Evolutionary conservation across 305 asterid genomes (phyloP).

Genomic region (Fraxinus albicans): DNA sequence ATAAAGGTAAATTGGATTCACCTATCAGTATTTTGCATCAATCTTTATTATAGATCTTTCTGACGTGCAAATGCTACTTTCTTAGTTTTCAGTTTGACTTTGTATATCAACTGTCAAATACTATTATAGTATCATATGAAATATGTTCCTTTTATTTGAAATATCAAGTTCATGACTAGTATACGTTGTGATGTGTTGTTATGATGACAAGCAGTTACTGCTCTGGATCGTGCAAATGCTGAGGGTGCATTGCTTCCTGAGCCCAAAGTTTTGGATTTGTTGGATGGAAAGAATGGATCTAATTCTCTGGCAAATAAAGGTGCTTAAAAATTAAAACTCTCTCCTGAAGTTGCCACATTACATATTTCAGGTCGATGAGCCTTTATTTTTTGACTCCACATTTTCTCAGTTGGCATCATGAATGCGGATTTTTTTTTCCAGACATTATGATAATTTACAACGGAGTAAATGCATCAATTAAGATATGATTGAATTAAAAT

Average conservation of each 20-base stretch:
- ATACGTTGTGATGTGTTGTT: constrained; percentile 17
- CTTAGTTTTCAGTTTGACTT: background rate
- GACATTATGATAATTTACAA: background rate
- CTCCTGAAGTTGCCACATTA: constrained; percentile 2
- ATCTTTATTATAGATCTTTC: background rate
- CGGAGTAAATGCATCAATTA: background rate
- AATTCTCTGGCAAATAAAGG: constrained; percentile 45
- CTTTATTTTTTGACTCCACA: background rate
- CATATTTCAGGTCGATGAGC: background rate
- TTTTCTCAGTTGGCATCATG: background rate
- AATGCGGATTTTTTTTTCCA: background rate
- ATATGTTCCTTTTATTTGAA: background rate
- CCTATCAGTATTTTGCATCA: background rate
- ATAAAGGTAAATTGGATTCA: background rate
- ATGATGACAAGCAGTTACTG: constrained; percentile 57
- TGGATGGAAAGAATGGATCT: constrained; percentile 36
- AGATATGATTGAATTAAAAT: background rate
- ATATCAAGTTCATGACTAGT: background rate
- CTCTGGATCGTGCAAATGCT: constrained; percentile 70
- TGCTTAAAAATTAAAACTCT: constrained; percentile 21
- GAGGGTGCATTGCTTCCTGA: constrained; percentile 74
- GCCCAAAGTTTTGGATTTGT: constrained; percentile 52
- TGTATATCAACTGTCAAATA: background rate
- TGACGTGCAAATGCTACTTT: background rate
- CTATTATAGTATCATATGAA: background rate